Evolutionary conservation across 805 yeast genomes (phyloP).

Genomic region (Cyberlindnera sargentensis): DNA sequence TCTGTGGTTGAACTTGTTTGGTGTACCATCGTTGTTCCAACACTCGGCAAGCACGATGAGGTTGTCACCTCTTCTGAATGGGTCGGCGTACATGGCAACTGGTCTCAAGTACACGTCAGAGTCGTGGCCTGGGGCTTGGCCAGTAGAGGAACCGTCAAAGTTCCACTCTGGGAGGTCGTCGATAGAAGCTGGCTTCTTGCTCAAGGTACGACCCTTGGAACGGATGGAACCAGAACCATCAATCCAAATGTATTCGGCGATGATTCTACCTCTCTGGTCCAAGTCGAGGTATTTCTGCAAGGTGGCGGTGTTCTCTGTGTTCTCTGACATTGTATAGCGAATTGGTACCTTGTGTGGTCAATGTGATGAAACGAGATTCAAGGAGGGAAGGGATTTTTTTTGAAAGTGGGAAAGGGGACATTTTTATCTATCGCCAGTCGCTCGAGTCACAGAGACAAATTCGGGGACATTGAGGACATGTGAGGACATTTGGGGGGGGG

Average conservation of each 20-base stretch:
- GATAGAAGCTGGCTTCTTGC: conserved; percentile 56
- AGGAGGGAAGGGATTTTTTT: background rate
- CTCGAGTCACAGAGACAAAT: background rate
- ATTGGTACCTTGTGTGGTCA: background rate
- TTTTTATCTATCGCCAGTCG: background rate
- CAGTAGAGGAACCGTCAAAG: conserved; percentile 98
- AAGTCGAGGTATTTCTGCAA: conserved; percentile 77
- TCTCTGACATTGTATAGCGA: conserved; percentile 27
- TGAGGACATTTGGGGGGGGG: background rate
- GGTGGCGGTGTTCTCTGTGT: conserved; percentile 65
- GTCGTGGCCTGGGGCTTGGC: conserved; percentile 97
- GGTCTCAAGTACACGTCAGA: conserved; percentile 95
- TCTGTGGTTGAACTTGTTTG: conserved; percentile 98
- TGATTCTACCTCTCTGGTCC: conserved; percentile 76
- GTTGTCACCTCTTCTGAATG: conserved; percentile 97
- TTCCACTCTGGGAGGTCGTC: conserved; percentile 98
- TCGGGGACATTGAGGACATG: background rate
- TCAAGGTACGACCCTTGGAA: conserved; percentile 88
- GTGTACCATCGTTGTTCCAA: conserved; percentile 98
- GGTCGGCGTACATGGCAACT: conserved; percentile 91
- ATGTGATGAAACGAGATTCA: background rate
- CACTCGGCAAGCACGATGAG: conserved; percentile 91
- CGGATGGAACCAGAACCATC: conserved; percentile 88
- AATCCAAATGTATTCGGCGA: conserved; percentile 98
- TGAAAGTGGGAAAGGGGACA: background rate